Evolutionary conservation across 1,139 yeast genomes (phyloP).

Genomic region (Candida albicans): DNA sequence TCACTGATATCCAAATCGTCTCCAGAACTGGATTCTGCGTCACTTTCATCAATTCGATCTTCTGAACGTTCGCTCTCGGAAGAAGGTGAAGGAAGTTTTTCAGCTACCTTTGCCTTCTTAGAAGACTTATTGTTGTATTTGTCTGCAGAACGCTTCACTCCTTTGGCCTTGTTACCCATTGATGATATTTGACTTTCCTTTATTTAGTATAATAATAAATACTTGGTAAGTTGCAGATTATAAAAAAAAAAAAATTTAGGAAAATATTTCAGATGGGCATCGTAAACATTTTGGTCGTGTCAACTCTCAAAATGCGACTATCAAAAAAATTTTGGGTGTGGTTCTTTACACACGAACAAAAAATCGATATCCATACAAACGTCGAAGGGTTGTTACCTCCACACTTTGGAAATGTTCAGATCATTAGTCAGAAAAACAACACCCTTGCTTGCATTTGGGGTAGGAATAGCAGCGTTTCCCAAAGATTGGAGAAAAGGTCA

Average conservation of each 20-base stretch:
- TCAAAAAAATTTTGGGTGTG: no score
- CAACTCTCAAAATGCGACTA: background rate
- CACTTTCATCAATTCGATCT: slow-evolving; percentile 8
- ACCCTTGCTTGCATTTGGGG: slow-evolving; percentile 45
- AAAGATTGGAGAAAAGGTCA: slow-evolving; percentile 35
- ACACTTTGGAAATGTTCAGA: slow-evolving; percentile 21
- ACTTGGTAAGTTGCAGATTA: background rate
- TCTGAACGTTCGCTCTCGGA: slow-evolving; percentile 15
- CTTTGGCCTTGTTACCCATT: slow-evolving; percentile 19
- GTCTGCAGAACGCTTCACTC: slow-evolving; percentile 34
- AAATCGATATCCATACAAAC: background rate
- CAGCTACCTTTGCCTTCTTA: slow-evolving; percentile 31
- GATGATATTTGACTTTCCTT: slow-evolving; percentile 10
- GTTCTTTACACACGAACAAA: no score
- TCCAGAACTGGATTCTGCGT: background rate
- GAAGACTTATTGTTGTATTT: slow-evolving; percentile 14
- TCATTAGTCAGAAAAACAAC: slow-evolving; percentile 23
- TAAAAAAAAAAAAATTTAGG: slow-evolving; percentile 1
- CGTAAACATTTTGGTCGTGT: slow-evolving; percentile 1
- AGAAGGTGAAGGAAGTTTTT: slow-evolving; percentile 18
- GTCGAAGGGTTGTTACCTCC: background rate
- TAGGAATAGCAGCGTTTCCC: slow-evolving; percentile 49
- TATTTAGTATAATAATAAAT: background rate
- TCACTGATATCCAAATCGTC: slow-evolving; percentile 16
- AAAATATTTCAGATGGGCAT: slow-evolving; percentile 5